Evolutionary conservation across 768 basidiomycete species (phyloP).

Genomic region (Lactarius vividus): DNA sequence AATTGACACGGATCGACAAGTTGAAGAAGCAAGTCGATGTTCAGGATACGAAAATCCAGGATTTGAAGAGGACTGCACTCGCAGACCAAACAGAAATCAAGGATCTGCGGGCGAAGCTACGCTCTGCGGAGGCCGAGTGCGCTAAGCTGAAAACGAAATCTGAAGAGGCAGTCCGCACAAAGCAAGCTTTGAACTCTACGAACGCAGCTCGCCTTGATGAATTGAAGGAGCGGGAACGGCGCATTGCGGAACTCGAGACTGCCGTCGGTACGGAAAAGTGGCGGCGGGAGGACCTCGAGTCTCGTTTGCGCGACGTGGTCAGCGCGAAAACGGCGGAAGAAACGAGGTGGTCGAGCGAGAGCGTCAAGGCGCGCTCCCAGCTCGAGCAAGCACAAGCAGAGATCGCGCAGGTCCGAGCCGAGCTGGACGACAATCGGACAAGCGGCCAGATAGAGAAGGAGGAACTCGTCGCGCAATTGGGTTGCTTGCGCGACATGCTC

Average conservation of each 20-base stretch:
- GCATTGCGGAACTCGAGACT: constrained; percentile 57
- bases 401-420: constrained; percentile 35
- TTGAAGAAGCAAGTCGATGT: constrained; percentile 59
- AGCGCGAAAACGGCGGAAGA: constrained; percentile 45
- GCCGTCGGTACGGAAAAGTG: constrained; percentile 47
- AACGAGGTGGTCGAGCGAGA: constrained; percentile 35
- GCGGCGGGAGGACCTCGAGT: constrained; percentile 48
- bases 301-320: constrained; percentile 40
- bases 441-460: constrained; percentile 42
- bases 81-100: constrained; percentile 61
- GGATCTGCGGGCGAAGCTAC: constrained; percentile 57
- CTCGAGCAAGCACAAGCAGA: constrained; percentile 41
- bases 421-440: constrained; percentile 35
- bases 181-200: constrained; percentile 46
- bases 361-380: constrained; percentile 38
- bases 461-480: constrained; percentile 48
- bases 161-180: constrained; percentile 49
- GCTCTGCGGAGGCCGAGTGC: constrained; percentile 55
- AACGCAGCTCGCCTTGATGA: constrained; percentile 58
- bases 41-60: constrained; percentile 58
- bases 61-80: constrained; percentile 49
- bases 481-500: constrained; percentile 47
- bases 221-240: constrained; percentile 49
- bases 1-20: constrained; percentile 54
- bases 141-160: constrained; percentile 51